Percentiles rank a stretch among this genome's conserved stretches.
Evolutionary conservation across 2,329 filamentous ascomycete species (phyloP).

Genomic region (Tolypocladium amazonense): DNA sequence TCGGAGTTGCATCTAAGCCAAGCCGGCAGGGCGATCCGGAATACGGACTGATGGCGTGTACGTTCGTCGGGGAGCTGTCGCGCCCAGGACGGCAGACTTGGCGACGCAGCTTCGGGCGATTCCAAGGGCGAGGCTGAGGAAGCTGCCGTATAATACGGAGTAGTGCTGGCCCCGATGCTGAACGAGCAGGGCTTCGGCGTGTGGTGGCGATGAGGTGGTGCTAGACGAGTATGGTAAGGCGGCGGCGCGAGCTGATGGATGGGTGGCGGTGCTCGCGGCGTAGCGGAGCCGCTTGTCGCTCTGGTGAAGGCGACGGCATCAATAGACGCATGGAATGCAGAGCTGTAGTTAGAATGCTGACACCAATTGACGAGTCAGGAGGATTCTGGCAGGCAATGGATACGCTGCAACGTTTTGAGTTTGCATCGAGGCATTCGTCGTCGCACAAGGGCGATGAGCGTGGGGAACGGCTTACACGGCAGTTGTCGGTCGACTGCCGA

Average conservation of each 20-base stretch:
- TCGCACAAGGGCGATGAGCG: background rate
- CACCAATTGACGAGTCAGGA: too few relatives aligned
- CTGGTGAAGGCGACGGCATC: too few relatives aligned
- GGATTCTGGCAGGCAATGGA: too few relatives aligned
- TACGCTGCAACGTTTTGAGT: background rate
- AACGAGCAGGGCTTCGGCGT: too few relatives aligned
- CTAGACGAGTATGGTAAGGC: background rate
- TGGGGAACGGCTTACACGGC: background rate
- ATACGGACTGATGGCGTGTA: background rate
- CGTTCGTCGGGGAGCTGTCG: background rate
- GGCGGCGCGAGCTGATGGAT: background rate
- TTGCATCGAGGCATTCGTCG: background rate
- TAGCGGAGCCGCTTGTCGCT: too few relatives aligned
- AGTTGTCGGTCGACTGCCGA: background rate
- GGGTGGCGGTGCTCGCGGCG: background rate
- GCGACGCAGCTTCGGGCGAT: background rate
- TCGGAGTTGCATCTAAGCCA: background rate
- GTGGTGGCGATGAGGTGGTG: background rate
- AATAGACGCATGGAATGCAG: too few relatives aligned
- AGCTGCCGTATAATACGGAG: background rate
- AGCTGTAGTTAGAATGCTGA: too few relatives aligned
- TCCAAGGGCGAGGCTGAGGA: background rate
- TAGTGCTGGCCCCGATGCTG: too few relatives aligned
- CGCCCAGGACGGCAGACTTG: background rate
- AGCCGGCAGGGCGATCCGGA: background rate